Evolutionary conservation across 139 green algal genomes (phyloP).

Genomic region (Coelastrella sp.): DNA sequence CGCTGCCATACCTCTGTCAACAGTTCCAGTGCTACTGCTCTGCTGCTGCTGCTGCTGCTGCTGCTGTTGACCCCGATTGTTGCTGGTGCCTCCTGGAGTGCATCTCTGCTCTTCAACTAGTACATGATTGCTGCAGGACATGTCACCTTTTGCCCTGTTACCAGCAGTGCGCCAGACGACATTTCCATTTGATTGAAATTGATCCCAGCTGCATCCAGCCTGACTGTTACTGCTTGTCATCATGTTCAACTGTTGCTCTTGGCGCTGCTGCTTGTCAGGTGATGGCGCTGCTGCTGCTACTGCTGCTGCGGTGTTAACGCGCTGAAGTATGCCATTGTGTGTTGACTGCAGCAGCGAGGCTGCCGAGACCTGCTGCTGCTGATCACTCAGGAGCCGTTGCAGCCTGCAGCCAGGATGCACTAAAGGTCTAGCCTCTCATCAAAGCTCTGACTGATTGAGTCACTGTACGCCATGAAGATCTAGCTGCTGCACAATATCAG

Average conservation of each 20-base stretch:
- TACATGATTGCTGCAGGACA: too few relatives aligned
- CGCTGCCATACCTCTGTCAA: not conserved
- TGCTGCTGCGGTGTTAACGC: not conserved
- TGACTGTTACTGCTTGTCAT: not conserved
- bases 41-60: constrained; percentile 24
- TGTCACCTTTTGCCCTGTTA: too few relatives aligned
- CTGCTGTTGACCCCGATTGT: not conserved
- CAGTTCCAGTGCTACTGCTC: not conserved
- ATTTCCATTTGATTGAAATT: too few relatives aligned
- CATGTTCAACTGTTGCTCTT: not conserved
- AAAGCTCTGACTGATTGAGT: not conserved
- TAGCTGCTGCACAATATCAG: too few relatives aligned
- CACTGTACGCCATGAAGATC: too few relatives aligned
- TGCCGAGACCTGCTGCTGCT: constrained; percentile 29
- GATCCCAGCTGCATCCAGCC: not conserved
- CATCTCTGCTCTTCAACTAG: too few relatives aligned
- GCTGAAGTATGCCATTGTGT: not conserved
- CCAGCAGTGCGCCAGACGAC: too few relatives aligned
- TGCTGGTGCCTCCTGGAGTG: not conserved
- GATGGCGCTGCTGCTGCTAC: not conserved
- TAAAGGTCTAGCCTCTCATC: not conserved
- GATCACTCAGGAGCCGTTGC: not conserved
- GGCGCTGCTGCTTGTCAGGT: not conserved
- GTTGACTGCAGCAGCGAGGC: not conserved
- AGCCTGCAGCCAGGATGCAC: constrained; percentile 5